A percentile compares a stretch with the other conserved stretches of the same genome.
These are phyloP conservation scores for Babesia bovis DNA, from an alignment of 169 alveolate species.

Conservation along the genomic window DNA sequence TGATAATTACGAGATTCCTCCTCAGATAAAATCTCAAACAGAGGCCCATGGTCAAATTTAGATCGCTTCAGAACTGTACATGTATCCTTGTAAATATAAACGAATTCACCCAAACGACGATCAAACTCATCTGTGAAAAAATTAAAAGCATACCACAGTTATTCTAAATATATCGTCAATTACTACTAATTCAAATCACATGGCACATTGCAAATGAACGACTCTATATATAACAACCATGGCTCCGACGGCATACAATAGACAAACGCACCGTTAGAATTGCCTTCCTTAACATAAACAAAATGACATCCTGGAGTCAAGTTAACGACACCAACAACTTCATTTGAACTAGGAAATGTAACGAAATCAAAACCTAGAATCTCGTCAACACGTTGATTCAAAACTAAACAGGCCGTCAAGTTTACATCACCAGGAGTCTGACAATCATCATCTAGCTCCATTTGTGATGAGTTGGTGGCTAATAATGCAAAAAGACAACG, in stretches of 20 bases:
- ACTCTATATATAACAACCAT: too few species aligned
- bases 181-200: too few species aligned
- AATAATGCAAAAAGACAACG: too few species aligned
- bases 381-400: conserved; percentile 60
- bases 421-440: background rate
- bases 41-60: conserved; percentile 32
- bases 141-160: background rate
- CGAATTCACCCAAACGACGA: conserved; percentile 44
- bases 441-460: conserved; percentile 15
- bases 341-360: conserved; percentile 37
- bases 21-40: conserved; percentile 20
- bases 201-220: too few species aligned
- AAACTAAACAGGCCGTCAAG: conserved; percentile 40
- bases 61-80: conserved; percentile 39
- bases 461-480: background rate
- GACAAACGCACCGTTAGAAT: conserved; percentile 19
- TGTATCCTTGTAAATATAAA: conserved; percentile 6
- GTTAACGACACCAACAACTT: conserved; percentile 46
- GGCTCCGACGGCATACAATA: background rate
- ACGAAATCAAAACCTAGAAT: conserved; percentile 56
- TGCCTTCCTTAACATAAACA: conserved; percentile 40
- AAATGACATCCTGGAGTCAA: conserved; percentile 63
- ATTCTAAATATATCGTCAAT: too few species aligned
- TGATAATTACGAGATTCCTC: conserved; percentile 36
- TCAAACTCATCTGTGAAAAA: conserved; percentile 28